Percentiles rank a stretch among this genome's conserved stretches.
phyloP scores from a whole-genome alignment of 2,329 filamentous ascomycete genomes.

The Paramyrothecium sp. region DNA sequence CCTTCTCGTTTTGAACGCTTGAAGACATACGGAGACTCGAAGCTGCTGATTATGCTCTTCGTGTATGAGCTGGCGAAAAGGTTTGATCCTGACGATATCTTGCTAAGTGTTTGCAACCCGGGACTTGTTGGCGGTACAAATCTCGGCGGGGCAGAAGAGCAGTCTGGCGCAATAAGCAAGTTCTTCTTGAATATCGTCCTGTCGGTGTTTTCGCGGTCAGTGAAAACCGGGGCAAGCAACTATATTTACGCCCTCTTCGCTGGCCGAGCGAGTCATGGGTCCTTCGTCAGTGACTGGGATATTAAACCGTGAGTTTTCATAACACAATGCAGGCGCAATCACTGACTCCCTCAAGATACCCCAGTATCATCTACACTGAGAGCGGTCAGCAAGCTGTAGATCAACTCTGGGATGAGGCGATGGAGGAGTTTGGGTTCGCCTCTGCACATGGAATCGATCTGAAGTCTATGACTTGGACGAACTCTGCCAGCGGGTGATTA shows the following conservation, averaged over 20 bases:
- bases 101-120: too few relatives aligned
- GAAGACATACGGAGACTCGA: background rate
- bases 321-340: background rate
- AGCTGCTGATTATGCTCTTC: constrained; percentile 3
- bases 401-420: background rate
- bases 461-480: too few relatives aligned
- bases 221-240: background rate
- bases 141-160: too few relatives aligned
- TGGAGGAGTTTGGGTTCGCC: background rate
- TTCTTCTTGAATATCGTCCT: too few relatives aligned
- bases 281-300: constrained; percentile 4
- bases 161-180: too few relatives aligned
- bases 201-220: too few relatives aligned
- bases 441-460: background rate
- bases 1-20: background rate
- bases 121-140: too few relatives aligned
- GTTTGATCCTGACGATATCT: too few relatives aligned
- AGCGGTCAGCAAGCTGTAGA: too few relatives aligned
- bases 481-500: too few relatives aligned
- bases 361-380: background rate
- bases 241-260: background rate
- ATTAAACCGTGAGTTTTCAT: constrained; percentile 2
- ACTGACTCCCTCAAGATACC: too few relatives aligned
- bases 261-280: background rate
- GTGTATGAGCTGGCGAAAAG: background rate